Base-by-base conservation (phyloP, 1,139 yeast species). In the Scheffersomyces cryptocercus region DNA sequence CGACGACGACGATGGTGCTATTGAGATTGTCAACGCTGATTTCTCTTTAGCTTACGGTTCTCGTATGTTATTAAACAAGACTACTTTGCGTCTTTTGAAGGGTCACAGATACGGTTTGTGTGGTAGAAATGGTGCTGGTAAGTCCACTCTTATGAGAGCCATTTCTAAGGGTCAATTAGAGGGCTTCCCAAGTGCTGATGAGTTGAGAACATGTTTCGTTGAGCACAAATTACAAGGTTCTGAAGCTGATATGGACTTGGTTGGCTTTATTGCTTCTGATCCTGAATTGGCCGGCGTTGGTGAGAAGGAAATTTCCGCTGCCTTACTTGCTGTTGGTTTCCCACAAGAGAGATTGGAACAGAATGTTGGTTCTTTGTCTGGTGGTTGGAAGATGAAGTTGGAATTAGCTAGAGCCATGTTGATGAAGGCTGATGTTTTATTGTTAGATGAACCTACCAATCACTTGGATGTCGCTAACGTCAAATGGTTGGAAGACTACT, bases 61-160 rank as follows among this genome's bases (percentile, higher is more conserved):
- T 35, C 85, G 98, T 70, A 93, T 93, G 97, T 79, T 93, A 58
- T 75, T 93, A 58, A 93, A 91, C 78, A 91, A 93, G 70, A 91
- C 99, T 43, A 85, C 78, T 51, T 73, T 93, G 62, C 81, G 96
- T 61, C 78, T 93, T 48, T 75, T 88, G 59, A 90, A 91, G 73
- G 99, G 99, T 56, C 97, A 88, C 68, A 82, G 99, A 67, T 93
- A 93, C 62, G 99, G 99, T 73, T 80, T 93, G 51, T 90, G 97
- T 76, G 99, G 99, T 61, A 82, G 98, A 70, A 93, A 93, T 66
- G 99, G 99, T 79, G 97, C 97, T 47, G 99, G 99, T 74, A 93
- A 93, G 68, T 89, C 97, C 13, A 93, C 99, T 14, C 76, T 93
- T 60, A 91, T 93, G 98, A 82, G 99, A 68, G 88, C 99, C 32